Percentiles rank a stretch among this genome's conserved stretches.
Evolutionary conservation across 805 yeast species (phyloP).

Genomic region (Candida railenensis): DNA sequence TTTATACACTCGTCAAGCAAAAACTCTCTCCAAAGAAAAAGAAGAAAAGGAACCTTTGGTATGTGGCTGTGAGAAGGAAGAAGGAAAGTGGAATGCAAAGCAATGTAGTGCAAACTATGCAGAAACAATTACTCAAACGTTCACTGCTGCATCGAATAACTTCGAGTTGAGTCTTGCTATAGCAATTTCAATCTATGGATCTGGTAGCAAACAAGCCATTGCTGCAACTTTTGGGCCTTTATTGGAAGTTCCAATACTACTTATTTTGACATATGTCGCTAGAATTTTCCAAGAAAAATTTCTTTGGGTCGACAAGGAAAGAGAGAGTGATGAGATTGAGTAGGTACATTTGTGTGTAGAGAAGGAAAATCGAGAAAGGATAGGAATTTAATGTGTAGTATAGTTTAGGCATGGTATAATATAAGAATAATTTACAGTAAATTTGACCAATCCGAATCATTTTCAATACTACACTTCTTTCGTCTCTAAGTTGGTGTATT

Average conservation of each 20-base stretch:
- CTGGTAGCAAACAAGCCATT: constrained; percentile 49
- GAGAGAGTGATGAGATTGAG: neutral
- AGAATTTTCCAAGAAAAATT: constrained; percentile 26
- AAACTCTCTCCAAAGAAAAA: constrained; percentile 1
- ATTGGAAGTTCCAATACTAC: constrained; percentile 55
- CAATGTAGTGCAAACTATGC: constrained; percentile 34
- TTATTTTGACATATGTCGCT: constrained; percentile 37
- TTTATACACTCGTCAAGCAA: constrained; percentile 1
- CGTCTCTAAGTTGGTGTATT: neutral
- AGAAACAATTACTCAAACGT: constrained; percentile 48
- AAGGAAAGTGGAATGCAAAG: constrained; percentile 27
- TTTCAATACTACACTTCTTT: no score
- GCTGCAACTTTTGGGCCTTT: constrained; percentile 64
- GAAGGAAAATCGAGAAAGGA: no score
- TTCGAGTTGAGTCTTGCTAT: constrained; percentile 58
- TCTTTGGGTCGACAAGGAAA: constrained; percentile 23
- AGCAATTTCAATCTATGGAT: constrained; percentile 51
- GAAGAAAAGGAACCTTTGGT: constrained; percentile 15
- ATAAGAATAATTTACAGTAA: no score
- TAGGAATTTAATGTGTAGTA: no score
- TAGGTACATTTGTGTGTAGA: neutral
- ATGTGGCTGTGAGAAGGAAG: constrained; percentile 39
- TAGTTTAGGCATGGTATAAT: no score
- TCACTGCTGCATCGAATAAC: constrained; percentile 59
- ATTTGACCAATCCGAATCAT: no score